Base-by-base conservation (phyloP, 371 early-diverging fungal genomes). In the Mucor lusitanicus region DNA sequence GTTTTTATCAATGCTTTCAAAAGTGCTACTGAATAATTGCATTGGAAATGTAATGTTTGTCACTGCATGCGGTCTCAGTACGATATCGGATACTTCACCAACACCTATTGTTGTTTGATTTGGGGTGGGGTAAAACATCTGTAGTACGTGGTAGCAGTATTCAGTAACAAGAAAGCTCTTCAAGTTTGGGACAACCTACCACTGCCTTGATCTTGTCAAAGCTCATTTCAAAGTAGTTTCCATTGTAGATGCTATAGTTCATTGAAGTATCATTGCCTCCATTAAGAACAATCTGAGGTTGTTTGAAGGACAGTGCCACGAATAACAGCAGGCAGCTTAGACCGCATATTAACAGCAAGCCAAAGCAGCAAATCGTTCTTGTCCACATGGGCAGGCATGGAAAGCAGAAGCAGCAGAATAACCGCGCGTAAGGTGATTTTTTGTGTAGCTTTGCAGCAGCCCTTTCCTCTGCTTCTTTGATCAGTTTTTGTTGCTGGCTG, bases 361-460 rank as follows among this genome's bases (percentile, higher is more conserved):
- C 37, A 44, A 67, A 61, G 40, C 67, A 67, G 19, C 67, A 67
- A 11, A 67, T n/a, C 1, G 62, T 67, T 27, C 67, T 67, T 35
- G 57, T 62, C 67, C 67, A 67, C 67, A 67, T 67, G 15, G 67
- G 67, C 5, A 67, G 30, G 30, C 67, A 67, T 8, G 67, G 62
- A 6, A 67, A 61, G 25, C 67, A 67, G 19, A 42, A n/a, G 32
- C 67, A 67, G 3, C 67, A 67, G 11, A 61, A 3, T 15, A 67
- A 25, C n/a, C 57, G 67, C 9, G 61, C 55, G 15, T 19, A 56
- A 3, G 54, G 35, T 27, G 55, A 8, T 35, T 23, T 55, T 13
- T 56, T 55, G 23, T 27, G 53, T 27, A 12, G 27, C 13, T 53
- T 53, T 53, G 27, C 53, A 53, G 53, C 53, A 13, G 53, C 53